Evolutionary conservation across 2,329 filamentous ascomycete genomes (phyloP), one percentile per base, ranked within the genome.

Genomic region (Dothideomycetes sp.): DNA sequence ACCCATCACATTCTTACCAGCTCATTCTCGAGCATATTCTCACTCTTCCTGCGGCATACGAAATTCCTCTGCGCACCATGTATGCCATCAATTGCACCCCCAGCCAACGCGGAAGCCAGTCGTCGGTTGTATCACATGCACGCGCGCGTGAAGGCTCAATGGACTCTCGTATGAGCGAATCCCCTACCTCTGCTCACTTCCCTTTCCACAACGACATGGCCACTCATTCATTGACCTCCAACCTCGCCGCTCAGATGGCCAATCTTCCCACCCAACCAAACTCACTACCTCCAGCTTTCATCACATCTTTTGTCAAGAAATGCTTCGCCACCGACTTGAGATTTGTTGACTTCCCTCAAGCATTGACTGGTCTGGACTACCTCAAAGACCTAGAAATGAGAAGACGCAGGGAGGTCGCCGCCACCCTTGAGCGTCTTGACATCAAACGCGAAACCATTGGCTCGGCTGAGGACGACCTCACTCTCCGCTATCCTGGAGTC

Each of bases 11-110:
- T 16, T 45, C 57, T 11, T 60, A 61, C 45, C 54, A 58, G 38
- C 52, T 60, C 44, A 73, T 78, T 45, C 64, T 77, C 35, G 74
- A 77, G 44, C 74, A 77, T 54, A 66, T 78, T 43, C 60, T 79
- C 39, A 69, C 71, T 44, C 77, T 80, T 53, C 75, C 76, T 7
- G 70, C 68, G 51, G 73, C 67, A 50, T 80, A 81, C 53, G 78
- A 81, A 51, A 74, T 81, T 22, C 78, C 78, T 15, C 65, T 82
- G 19, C 72, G 77, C 43, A 80, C 75, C 47, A 80, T 81, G 73
- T 81, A 80, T 62, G 71, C 71, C 18, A 66, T 82, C 56, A 82
- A 82, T 54, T 76, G 71, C 46, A 40, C 37, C 2, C 37, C 37
- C 11, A 69, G 71, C 13, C 68, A 74, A 13, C 68, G 65, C 36